Evolutionary conservation across 768 basidiomycete genomes (phyloP), one percentile per base, ranked within the genome.

Genomic region (Neoboletus subvelutipes): DNA sequence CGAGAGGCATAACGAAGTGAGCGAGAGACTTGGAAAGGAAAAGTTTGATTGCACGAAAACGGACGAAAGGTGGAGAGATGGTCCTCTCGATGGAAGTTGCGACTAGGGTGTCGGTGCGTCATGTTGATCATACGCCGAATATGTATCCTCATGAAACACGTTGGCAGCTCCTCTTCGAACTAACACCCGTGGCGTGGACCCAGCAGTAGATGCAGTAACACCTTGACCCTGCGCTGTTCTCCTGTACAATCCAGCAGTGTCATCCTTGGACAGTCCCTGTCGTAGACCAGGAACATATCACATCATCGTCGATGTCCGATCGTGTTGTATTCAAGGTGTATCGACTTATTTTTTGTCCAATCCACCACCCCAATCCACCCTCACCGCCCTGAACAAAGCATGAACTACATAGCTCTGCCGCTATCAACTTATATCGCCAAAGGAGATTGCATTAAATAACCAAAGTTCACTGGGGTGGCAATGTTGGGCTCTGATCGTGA

Each of bases 21-120:
- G 96, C 66, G 78, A 80, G 69, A 83, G 85, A 71, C 75, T 98
- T 34, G 93, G 94, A 41, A 98, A 97, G 80, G 78, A 79, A 56
- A 70, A 43, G 52, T 98, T 98, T 73, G 85, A 93, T 70, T 98
- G 96, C 70, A 67, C 74, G 34, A 92, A 83, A 69, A 83, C 88
- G 45, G 88, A 90, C 62, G 88, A 92, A 77, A 78, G 95, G 65
- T 98, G 96, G 96, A 90, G 81, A 76, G 92, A 95, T 71, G 96
- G 94, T 1, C 90, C 92, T 24, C 64, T 71, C 5, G 92, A 98
- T 72, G 94, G 93, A 18, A 85, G 88, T 45, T 98, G 95, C 69
- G 93, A 95, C 78, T 94, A 72, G 60, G 43, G 11, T 31, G 17
- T n/a, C 20, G 31, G 65, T 69, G 51, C 55, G 61, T 47, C 49